phyloP scores from a whole-genome alignment of 108 stramenopile genomes.

The Heterococcus sp. region DNA sequence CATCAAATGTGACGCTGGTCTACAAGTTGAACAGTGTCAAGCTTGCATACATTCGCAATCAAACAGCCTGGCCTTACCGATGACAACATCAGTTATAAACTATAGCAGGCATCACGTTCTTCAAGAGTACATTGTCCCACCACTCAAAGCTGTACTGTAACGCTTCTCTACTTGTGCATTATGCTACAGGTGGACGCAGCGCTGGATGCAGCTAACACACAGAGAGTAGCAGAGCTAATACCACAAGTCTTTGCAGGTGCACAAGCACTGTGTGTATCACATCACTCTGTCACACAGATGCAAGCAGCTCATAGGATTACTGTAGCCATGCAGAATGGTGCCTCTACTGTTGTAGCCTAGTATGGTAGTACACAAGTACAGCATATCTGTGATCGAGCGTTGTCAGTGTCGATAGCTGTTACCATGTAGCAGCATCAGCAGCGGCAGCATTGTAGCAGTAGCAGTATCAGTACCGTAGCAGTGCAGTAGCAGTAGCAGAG shows the following conservation, averaged over 20 bases:
- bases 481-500: background rate
- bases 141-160: too few species aligned
- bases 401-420: background rate
- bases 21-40: too few species aligned
- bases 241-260: constrained; percentile 12
- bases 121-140: too few species aligned
- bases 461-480: background rate
- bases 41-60: too few species aligned
- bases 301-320: background rate
- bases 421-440: background rate
- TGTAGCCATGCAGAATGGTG: background rate
- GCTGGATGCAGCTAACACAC: constrained; percentile 36
- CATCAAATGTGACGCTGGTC: too few species aligned
- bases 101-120: too few species aligned
- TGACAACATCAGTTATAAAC: too few species aligned
- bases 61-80: too few species aligned
- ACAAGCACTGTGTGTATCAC: constrained; percentile 35
- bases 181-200: constrained; percentile 37
- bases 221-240: background rate
- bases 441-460: background rate
- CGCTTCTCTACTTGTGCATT: too few species aligned
- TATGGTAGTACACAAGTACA: background rate
- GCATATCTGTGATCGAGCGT: background rate
- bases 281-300: constrained; percentile 8
- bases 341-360: background rate